phyloP scores from a whole-genome alignment of 176 grass and related monocot species.

The Oryza australiensis region DNA sequence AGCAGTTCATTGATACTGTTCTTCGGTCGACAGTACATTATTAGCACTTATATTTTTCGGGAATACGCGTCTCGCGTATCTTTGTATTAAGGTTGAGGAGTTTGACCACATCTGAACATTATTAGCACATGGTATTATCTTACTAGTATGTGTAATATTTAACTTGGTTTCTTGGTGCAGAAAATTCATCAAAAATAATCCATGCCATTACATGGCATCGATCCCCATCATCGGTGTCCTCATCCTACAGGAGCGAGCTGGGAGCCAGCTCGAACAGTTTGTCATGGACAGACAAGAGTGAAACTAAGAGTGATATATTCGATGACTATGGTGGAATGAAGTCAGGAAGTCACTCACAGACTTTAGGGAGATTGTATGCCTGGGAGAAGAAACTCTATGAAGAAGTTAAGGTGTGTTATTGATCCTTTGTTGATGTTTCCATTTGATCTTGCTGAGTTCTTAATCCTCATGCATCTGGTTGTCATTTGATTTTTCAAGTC shows the following conservation, averaged over 20 bases:
- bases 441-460: not conserved
- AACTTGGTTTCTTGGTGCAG: constrained; percentile 42
- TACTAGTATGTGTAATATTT: not conserved
- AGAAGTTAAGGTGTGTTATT: constrained; percentile 85
- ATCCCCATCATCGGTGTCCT: constrained; percentile 80
- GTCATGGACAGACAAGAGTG: constrained; percentile 73
- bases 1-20: not conserved
- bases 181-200: constrained; percentile 86
- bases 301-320: constrained; percentile 72
- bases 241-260: constrained; percentile 64
- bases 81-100: too few species aligned
- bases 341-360: constrained; percentile 88
- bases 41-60: too few species aligned
- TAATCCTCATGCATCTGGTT: not conserved
- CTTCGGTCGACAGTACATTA: constrained; percentile 19
- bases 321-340: constrained; percentile 82
- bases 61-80: too few species aligned
- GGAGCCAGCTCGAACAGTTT: constrained; percentile 65
- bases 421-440: not conserved
- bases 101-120: not conserved
- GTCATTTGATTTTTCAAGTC: not conserved
- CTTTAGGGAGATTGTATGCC: constrained; percentile 81
- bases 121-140: not conserved
- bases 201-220: constrained; percentile 89
- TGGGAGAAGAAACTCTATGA: constrained; percentile 98